Evolutionary conservation across 768 basidiomycete species (phyloP).

Genomic region (Cystofilobasidium bisporidii): DNA sequence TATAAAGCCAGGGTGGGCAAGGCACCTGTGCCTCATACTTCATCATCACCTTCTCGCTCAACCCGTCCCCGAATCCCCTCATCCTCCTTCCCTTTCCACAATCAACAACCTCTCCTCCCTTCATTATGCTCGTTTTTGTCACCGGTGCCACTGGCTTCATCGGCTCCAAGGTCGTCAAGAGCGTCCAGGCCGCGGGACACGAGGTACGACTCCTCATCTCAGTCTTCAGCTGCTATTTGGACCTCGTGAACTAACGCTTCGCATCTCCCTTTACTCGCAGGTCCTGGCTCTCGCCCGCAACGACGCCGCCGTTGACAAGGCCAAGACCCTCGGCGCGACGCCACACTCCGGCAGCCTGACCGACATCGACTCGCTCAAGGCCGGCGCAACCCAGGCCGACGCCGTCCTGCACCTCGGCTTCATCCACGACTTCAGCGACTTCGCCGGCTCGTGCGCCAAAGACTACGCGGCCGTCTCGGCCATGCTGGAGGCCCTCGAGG

Average conservation of each 20-base stretch:
- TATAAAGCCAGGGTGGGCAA: too few species aligned
- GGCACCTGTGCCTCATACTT: too few species aligned
- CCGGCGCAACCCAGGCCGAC: constrained; percentile 5
- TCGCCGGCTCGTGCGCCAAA: background rate
- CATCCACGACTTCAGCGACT: constrained; percentile 28
- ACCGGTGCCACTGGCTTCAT: constrained; percentile 35
- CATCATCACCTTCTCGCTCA: background rate
- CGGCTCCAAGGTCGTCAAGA: constrained; percentile 24
- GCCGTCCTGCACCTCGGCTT: constrained; percentile 26
- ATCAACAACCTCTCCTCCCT: background rate
- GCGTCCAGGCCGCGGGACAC: constrained; percentile 29
- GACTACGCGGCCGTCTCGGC: background rate
- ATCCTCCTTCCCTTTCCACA: background rate
- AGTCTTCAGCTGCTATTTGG: background rate
- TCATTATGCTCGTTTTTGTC: constrained; percentile 33
- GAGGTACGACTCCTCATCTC: background rate
- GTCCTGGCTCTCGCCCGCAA: constrained; percentile 32
- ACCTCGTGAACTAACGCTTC: background rate
- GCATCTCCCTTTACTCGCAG: background rate
- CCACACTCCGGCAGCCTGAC: constrained; percentile 29
- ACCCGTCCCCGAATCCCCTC: background rate
- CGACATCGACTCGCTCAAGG: constrained; percentile 31
- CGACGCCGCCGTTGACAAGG: constrained; percentile 21
- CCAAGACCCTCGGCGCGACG: constrained; percentile 28
- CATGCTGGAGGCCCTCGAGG: background rate